Conservation (phyloP, 2,329 filamentous ascomycete species). For the Exophiala mesophila region DNA sequence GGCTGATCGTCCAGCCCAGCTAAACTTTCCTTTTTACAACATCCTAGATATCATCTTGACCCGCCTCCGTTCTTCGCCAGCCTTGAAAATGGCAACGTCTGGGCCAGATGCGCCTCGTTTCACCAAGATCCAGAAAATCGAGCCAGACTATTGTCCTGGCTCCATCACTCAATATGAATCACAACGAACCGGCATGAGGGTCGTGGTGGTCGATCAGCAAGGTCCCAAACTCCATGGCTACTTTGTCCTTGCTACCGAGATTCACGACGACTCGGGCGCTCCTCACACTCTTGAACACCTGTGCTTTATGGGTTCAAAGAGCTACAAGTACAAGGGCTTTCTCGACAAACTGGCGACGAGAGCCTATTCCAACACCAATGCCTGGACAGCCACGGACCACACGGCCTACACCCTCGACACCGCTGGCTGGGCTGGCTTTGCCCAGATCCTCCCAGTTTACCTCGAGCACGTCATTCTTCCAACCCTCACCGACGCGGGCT, state of each 20-base stretch:
- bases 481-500: constrained; percentile 85
- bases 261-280: constrained; percentile 92
- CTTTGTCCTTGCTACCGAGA: constrained; percentile 93
- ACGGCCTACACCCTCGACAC: constrained; percentile 94
- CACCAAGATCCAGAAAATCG: constrained; percentile 77
- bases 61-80: no score
- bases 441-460: constrained; percentile 89
- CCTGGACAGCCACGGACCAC: constrained; percentile 94
- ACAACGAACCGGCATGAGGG: constrained; percentile 86
- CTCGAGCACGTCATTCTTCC: constrained; percentile 90
- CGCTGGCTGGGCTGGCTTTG: constrained; percentile 94
- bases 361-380: constrained; percentile 90
- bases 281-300: constrained; percentile 82
- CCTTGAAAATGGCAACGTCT: background rate
- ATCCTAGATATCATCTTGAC: no score
- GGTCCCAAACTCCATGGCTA: constrained; percentile 95
- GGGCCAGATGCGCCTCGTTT: constrained; percentile 44
- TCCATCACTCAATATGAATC: constrained; percentile 95
- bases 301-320: constrained; percentile 86
- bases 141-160: constrained; percentile 83
- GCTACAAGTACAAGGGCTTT: constrained; percentile 89
- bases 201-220: constrained; percentile 84
- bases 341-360: constrained; percentile 90
- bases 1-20: background rate
- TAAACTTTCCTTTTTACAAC: no score